Conservation (phyloP, 2,329 filamentous ascomycete genomes). For the Colletotrichum filicis region DNA sequence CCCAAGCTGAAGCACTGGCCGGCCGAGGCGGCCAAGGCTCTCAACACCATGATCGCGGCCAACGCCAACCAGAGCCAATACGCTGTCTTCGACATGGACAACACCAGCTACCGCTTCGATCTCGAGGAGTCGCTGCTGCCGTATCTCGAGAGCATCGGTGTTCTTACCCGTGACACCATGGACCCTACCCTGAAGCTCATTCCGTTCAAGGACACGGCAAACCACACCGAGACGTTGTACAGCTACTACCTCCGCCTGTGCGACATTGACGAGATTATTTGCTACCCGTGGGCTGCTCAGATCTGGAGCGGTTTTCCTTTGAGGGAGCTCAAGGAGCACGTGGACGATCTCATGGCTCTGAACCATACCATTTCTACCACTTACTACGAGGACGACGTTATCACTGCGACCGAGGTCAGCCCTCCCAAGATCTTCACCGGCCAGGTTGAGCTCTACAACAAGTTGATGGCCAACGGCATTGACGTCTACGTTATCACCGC, state of each 20-base stretch:
- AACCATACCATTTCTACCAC: conserved; percentile 48
- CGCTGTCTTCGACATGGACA: conserved; percentile 58
- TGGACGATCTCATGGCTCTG: conserved; percentile 58
- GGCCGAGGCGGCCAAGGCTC: conserved; percentile 44
- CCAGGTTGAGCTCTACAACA: conserved; percentile 56
- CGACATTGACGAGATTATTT: conserved; percentile 52
- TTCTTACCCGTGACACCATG: conserved; percentile 52
- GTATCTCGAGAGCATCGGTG: conserved; percentile 52
- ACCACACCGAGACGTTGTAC: conserved; percentile 53
- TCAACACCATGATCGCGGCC: conserved; percentile 50
- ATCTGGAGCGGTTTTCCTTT: conserved; percentile 55
- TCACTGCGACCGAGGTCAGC: conserved; percentile 42
- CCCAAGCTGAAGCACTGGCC: conserved; percentile 48
- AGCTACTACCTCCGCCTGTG: conserved; percentile 58
- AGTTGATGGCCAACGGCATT: conserved; percentile 54
- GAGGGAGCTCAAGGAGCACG: conserved; percentile 56
- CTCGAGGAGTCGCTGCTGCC: conserved; percentile 56
- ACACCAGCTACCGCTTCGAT: conserved; percentile 55
- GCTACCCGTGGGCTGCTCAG: conserved; percentile 56
- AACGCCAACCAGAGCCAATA: conserved; percentile 51
- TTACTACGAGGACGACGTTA: conserved; percentile 48
- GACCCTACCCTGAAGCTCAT: conserved; percentile 53
- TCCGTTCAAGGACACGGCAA: conserved; percentile 52
- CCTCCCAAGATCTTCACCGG: conserved; percentile 51
- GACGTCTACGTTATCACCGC: conserved; percentile 54